A percentile compares a stretch with the other conserved stretches of the same genome.
These are phyloP conservation scores for Phalaenopsis equestris DNA, from an alignment of 106 monocot genomes.

Conservation along the genomic window DNA sequence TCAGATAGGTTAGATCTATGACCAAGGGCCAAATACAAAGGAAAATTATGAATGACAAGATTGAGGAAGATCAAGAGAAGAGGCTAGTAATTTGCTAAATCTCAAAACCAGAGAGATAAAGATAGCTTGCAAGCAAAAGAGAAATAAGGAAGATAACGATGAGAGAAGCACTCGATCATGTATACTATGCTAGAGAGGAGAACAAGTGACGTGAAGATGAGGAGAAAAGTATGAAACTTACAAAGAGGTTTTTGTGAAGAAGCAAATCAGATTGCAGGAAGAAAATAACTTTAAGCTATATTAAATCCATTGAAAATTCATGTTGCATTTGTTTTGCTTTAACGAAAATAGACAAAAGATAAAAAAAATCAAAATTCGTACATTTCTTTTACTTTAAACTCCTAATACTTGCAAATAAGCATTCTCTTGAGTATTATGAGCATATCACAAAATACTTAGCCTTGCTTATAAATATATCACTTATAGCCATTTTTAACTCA, in stretches of 20 bases:
- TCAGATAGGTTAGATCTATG: not conserved
- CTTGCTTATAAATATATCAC: not conserved
- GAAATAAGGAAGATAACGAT: too few species aligned
- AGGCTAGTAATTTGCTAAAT: not conserved
- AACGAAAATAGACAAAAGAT: not conserved
- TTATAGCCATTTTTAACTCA: not conserved
- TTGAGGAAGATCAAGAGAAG: not conserved
- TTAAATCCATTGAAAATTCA: not conserved
- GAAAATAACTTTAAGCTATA: not conserved
- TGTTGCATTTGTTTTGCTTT: not conserved
- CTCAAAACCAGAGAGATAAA: not conserved
- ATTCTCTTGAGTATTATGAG: not conserved
- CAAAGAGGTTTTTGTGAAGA: not conserved
- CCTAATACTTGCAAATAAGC: too few species aligned
- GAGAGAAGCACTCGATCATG: too few species aligned
- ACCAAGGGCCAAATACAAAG: not conserved
- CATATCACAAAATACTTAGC: not conserved
- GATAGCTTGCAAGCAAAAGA: not conserved
- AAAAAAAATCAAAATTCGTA: not conserved
- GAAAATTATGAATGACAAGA: not conserved
- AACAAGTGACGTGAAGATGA: too few species aligned
- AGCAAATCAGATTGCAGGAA: not conserved
- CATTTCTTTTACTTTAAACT: not conserved
- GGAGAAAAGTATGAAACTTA: not conserved
- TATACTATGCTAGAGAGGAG: too few species aligned